Percentiles rank a stretch among this genome's conserved stretches.
Evolutionary conservation across 148 eudicot species (phyloP).

Genomic region (Rhododendron ferrugineum): DNA sequence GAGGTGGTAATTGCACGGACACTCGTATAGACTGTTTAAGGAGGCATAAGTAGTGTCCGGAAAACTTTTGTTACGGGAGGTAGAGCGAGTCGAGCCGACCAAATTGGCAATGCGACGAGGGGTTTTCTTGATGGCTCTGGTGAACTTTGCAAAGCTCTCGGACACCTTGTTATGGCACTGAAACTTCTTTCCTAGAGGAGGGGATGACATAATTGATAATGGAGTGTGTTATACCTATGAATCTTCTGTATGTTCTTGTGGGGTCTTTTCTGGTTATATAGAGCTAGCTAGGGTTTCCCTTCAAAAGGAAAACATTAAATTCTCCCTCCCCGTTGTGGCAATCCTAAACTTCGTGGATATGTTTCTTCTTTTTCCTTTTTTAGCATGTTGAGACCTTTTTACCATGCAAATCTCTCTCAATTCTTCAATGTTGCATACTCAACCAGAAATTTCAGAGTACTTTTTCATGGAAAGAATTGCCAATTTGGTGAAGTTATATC

Average conservation of each 20-base stretch:
- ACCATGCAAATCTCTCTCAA: not conserved
- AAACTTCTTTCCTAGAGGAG: not conserved
- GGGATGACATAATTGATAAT: not conserved
- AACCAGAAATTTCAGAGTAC: not conserved
- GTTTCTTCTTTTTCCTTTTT: not conserved
- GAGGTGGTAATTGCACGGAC: not conserved
- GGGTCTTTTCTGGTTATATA: not conserved
- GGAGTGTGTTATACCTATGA: not conserved
- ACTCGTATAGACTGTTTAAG: not conserved
- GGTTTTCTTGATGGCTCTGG: not conserved
- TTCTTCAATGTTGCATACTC: not conserved
- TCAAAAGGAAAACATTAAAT: not conserved
- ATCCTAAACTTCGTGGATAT: not conserved
- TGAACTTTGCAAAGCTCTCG: slow-evolving; percentile 5
- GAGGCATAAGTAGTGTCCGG: not conserved
- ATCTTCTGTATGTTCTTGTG: not conserved
- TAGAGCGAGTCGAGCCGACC: not conserved
- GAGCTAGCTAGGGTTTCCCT: not conserved
- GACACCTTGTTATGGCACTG: not conserved
- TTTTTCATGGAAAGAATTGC: not conserved
- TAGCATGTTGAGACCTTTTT: not conserved
- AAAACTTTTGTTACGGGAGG: not conserved
- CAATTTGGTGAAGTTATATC: not conserved
- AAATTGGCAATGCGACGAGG: not conserved
- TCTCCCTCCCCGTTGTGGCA: not conserved